Conservation (phyloP, 768 basidiomycete species). For the Mycena alexandri region DNA sequence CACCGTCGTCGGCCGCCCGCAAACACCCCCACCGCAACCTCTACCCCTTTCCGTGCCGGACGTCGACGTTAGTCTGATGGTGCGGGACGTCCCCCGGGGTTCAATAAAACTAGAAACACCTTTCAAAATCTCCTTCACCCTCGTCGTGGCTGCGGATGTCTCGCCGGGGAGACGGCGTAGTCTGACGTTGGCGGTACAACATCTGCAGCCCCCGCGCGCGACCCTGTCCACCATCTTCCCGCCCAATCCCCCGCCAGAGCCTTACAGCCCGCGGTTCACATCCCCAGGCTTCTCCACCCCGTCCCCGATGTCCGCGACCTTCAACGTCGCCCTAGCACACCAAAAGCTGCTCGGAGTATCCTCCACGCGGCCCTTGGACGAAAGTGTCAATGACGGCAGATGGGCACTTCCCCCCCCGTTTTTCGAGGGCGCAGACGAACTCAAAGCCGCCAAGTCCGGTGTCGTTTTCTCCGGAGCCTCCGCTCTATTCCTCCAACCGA, state of each 20-base stretch:
- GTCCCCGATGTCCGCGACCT: slow-evolving; percentile 58
- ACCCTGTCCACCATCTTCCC: slow-evolving; percentile 34
- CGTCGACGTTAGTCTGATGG: slow-evolving; percentile 70
- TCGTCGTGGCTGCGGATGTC: slow-evolving; percentile 64
- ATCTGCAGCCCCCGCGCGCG: slow-evolving; percentile 61
- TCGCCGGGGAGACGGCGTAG: slow-evolving; percentile 55
- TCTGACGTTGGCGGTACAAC: slow-evolving; percentile 73
- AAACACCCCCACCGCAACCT: slow-evolving; percentile 46
- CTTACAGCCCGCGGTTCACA: slow-evolving; percentile 52
- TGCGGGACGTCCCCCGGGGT: slow-evolving; percentile 61
- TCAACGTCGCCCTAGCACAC: slow-evolving; percentile 65
- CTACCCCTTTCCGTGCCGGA: slow-evolving; percentile 48
- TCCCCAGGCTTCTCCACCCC: slow-evolving; percentile 71
- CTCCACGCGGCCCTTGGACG: slow-evolving; percentile 47
- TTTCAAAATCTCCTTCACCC: slow-evolving; percentile 67
- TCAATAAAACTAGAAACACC: slow-evolving; percentile 65
- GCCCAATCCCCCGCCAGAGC: slow-evolving; percentile 37
- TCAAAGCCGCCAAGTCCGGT: slow-evolving; percentile 46
- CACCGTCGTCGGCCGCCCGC: slow-evolving; percentile 49
- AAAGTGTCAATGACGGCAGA: slow-evolving; percentile 28
- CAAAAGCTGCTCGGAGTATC: slow-evolving; percentile 63
- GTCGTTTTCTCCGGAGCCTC: slow-evolving; percentile 67
- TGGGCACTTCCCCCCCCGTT: slow-evolving; percentile 59
- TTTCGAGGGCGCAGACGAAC: slow-evolving; percentile 57
- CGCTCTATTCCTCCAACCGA: slow-evolving; percentile 56